Base-by-base conservation (phyloP, 2,329 filamentous ascomycete genomes). In the Penicillium sp. region DNA sequence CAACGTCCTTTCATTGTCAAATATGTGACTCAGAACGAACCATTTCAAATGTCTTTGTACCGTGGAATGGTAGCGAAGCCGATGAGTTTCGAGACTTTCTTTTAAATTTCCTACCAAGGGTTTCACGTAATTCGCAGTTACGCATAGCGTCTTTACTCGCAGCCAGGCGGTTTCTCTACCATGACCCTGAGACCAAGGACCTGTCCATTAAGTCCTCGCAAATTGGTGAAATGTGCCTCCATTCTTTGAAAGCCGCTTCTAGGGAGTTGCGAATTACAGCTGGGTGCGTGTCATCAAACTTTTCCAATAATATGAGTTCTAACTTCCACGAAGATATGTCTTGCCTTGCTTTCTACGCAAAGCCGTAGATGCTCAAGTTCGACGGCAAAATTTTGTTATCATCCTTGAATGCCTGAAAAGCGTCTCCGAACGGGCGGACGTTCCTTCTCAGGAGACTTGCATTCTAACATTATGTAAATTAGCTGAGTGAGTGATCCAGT, bases 381-480 rank as follows among this genome's bases (percentile, higher is more conserved):
- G 81, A 5, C 72, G 77, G 35, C 81, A 79, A 55, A 94, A 97
- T 64, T 83, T 89, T 56, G 81, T 86, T 50, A 83, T 84, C 56
- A 83, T 84, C 1, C 77, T 97, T 6, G 83, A 87, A 28, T 83
- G 89, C 63, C 77, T 97, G 9, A 87, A 86, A 61, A 83, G 79
- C 3, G 78, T 95, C 11, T 90, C 88, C 0, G 86, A 90, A 47
- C 86, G 86, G 57, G 83, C 85, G 54, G 78, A 84, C 7, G 73
- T 85, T 5, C 80, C 85, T 59, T 75, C 92, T 46, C 87, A 91
- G 51, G 93, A 97, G 71, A 92, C 90, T 18, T 87, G 90, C 61
- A 87, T 97, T 57, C 78, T 94, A 73, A 88, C 90, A 14, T 91
- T 93, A 83, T 88, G 89, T n/a, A 87, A 91, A 66, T 79, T 96